These are phyloP conservation scores for Lepidium didymum DNA, from an alignment of 345 rosid species.

Conservation along the genomic window DNA sequence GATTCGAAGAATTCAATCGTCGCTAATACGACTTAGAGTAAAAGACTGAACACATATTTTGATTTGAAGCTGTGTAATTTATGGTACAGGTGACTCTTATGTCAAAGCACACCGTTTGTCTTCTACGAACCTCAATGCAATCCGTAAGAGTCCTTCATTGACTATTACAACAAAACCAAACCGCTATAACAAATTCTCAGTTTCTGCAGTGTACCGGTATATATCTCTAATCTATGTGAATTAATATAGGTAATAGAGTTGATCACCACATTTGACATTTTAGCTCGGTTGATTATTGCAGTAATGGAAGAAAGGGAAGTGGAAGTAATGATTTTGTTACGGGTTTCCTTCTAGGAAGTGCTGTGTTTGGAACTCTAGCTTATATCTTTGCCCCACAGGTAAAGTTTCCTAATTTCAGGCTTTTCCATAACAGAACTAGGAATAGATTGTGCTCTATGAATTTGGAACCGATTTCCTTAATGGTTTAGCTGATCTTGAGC, in stretches of 20 bases:
- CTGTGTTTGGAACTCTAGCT: slow-evolving; percentile 64
- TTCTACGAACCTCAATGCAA: slow-evolving; percentile 31
- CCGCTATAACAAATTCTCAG: slow-evolving; percentile 25
- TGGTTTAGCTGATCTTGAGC: background rate
- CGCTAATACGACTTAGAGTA: background rate
- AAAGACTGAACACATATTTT: background rate
- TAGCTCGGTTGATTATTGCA: background rate
- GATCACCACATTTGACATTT: background rate
- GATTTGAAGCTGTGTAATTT: background rate
- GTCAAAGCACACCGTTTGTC: slow-evolving; percentile 27
- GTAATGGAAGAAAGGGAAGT: slow-evolving; percentile 34
- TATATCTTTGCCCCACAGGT: slow-evolving; percentile 85
- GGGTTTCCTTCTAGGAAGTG: slow-evolving; percentile 79
- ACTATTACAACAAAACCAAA: slow-evolving; percentile 30
- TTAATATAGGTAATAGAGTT: background rate
- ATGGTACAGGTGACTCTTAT: slow-evolving; percentile 36
- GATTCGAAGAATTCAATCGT: background rate
- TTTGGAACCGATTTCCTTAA: background rate
- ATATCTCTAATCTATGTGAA: background rate
- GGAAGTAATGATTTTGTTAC: slow-evolving; percentile 59
- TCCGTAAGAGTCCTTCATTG: slow-evolving; percentile 30
- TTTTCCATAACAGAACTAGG: slow-evolving; percentile 40
- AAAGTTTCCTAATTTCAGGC: slow-evolving; percentile 32
- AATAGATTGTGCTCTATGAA: background rate
- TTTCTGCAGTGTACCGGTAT: slow-evolving; percentile 54